Conservation (phyloP, 2,329 filamentous ascomycete species). For the Alternaria gaisen region DNA sequence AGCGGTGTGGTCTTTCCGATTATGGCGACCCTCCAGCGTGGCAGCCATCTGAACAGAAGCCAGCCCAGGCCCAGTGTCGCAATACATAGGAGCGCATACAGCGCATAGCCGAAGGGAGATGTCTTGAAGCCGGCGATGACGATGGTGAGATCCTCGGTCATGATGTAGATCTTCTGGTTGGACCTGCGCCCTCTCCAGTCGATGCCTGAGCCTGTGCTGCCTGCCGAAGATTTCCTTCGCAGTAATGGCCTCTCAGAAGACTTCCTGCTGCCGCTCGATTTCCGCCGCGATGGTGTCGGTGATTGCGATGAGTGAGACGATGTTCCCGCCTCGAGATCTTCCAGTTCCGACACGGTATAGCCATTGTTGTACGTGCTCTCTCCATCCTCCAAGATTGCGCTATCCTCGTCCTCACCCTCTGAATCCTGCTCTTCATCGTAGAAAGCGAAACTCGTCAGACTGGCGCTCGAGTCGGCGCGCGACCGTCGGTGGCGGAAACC, state of each 20-base stretch:
- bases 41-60: constrained; percentile 88
- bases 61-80: constrained; percentile 80
- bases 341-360: constrained; percentile 56
- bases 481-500: constrained; percentile 85
- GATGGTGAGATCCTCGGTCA: constrained; percentile 92
- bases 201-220: constrained; percentile 71
- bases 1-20: constrained; percentile 75
- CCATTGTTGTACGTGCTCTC: constrained; percentile 45
- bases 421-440: constrained; percentile 76
- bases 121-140: constrained; percentile 92
- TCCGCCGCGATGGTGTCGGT: constrained; percentile 57
- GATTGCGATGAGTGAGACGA: constrained; percentile 32
- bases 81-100: constrained; percentile 76
- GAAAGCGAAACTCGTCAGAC: constrained; percentile 74
- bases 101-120: constrained; percentile 70
- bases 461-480: constrained; percentile 84
- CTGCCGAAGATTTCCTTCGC: constrained; percentile 73
- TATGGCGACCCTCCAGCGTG: constrained; percentile 81
- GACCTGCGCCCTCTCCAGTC: constrained; percentile 67
- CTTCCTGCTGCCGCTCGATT: constrained; percentile 70
- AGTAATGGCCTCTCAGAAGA: constrained; percentile 70
- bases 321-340: constrained; percentile 57
- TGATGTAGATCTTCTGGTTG: constrained; percentile 92
- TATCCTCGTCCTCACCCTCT: constrained; percentile 44
- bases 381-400: constrained; percentile 45